These are phyloP conservation scores for Salix caprea DNA, from an alignment of 345 rosid genomes.

Conservation along the genomic window DNA sequence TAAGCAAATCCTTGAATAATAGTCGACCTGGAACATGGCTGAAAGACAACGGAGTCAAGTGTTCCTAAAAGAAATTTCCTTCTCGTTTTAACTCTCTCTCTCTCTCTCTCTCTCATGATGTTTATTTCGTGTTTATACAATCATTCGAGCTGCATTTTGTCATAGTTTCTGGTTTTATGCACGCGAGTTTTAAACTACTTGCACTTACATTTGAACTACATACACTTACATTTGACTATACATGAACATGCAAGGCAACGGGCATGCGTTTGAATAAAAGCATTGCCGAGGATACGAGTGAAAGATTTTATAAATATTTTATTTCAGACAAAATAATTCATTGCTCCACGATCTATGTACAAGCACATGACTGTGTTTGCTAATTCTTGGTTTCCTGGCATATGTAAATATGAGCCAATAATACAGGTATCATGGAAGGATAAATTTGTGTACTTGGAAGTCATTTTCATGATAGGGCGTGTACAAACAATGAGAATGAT, in stretches of 20 bases:
- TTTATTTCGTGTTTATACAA: background rate
- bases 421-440: background rate
- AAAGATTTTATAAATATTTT: background rate
- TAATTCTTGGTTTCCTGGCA: too few species aligned
- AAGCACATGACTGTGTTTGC: background rate
- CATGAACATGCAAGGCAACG: background rate
- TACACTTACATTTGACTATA: background rate
- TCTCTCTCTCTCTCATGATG: background rate
- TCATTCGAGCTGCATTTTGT: background rate
- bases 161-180: too few species aligned
- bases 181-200: too few species aligned
- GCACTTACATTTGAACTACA: background rate
- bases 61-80: constrained; percentile 15
- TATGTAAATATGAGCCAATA: too few species aligned
- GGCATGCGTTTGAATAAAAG: background rate
- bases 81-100: too few species aligned
- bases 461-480: background rate
- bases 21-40: constrained; percentile 28
- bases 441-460: background rate
- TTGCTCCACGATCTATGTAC: background rate
- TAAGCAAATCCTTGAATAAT: constrained; percentile 33
- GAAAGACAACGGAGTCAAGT: constrained; percentile 20
- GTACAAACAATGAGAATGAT: background rate
- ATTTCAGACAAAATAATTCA: background rate
- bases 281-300: background rate